Conservation (phyloP, 1,139 yeast genomes). For the Saccharomyces hybrid region DNA sequence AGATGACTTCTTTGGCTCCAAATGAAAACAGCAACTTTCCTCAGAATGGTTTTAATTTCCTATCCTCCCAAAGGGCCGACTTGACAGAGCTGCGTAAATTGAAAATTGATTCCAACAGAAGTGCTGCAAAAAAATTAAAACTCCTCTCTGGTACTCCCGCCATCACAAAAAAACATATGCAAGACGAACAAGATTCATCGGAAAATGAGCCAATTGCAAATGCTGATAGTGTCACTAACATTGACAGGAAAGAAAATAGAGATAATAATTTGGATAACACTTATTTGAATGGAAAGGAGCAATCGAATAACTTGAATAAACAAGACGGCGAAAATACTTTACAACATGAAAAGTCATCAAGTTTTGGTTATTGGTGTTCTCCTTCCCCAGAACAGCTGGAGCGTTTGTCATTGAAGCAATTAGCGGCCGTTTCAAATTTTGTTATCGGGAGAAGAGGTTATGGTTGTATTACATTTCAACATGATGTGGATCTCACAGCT, state of each 20-base stretch:
- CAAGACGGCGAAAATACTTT: neutral
- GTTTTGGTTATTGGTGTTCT: slow-evolving; percentile 69
- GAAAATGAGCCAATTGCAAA: neutral
- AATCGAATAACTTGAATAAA: neutral
- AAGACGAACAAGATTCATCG: slow-evolving; percentile 16
- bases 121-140: slow-evolving; percentile 35
- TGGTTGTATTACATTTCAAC: slow-evolving; percentile 68
- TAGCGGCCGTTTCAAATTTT: slow-evolving; percentile 56
- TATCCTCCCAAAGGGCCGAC: slow-evolving; percentile 12
- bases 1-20: neutral
- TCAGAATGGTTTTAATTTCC: slow-evolving; percentile 7
- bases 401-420: slow-evolving; percentile 42
- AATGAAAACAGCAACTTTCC: neutral
- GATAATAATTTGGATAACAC: neutral
- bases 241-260: neutral
- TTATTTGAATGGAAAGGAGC: neutral
- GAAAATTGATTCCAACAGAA: slow-evolving; percentile 35
- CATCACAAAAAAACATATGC: slow-evolving; percentile 25
- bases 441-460: slow-evolving; percentile 67
- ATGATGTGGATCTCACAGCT: slow-evolving; percentile 65
- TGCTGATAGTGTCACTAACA: neutral
- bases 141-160: slow-evolving; percentile 32
- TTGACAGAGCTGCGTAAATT: slow-evolving; percentile 28
- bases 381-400: slow-evolving; percentile 58
- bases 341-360: slow-evolving; percentile 3